Base-by-base conservation (phyloP, 345 rosid genomes). In the Rhodomyrtus tomentosa region DNA sequence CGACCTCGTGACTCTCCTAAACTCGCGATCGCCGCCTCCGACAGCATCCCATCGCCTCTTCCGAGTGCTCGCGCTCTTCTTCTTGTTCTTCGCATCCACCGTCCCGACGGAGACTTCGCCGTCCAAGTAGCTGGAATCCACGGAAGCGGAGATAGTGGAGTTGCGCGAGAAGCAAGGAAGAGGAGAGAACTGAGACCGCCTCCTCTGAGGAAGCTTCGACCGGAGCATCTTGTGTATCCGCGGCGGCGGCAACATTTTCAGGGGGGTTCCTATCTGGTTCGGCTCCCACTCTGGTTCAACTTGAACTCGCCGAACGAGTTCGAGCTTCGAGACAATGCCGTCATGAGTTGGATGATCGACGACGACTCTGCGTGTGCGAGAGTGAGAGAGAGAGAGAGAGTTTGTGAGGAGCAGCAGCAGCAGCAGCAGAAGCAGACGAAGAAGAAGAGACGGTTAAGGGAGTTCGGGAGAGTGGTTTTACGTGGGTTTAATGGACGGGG, bases 1-100 rank as follows among this genome's bases (percentile, higher is more conserved):
- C 4, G 94, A 88, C 84, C 98, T 90, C 32, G 95, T 90, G 40
- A 90, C 89, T 88, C 93, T 92, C 83, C 94, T 88, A 68, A 88
- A 87, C 48, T 86, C 85, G 48, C 55, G 40, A 14, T 48, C 85
- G 29, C 87, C 87, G 72, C 81, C 91, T 82, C 89, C 88, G 29
- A 52, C 73, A 48, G 89, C 91, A 80, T 48, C 87, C 10, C 84
- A 68, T 79, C 85, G 89, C 53, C 92, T 87, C 90, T 92, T 95
- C 85, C 48, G 89, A 25, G 80, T 48, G 50, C 73, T 87, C 40
- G 90, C 83, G 80, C 85, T 82, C 72, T 48, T 49, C 74, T 49
- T 56, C 27, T 58, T 48, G 56, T 55, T 55, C 55, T 18, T 27
- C 52, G 32, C 55, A 42, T 27, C 58, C 14, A 10, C 92, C 51